Base-by-base conservation (phyloP, 2,329 filamentous ascomycete genomes). In the Chrysosporium keratinophilum region DNA sequence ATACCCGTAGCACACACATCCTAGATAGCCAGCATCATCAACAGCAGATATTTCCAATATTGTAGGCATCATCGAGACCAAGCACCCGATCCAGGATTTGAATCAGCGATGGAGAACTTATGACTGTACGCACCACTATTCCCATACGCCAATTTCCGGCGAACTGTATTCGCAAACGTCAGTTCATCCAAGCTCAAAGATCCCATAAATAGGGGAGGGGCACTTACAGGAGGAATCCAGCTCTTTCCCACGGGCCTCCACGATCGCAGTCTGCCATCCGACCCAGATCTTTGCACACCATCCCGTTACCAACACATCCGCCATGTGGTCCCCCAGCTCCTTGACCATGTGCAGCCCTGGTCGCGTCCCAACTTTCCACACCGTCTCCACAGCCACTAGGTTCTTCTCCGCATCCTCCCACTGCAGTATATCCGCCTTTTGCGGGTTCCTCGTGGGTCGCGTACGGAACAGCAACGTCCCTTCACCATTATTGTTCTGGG, bases 211-310 rank as follows among this genome's bases (percentile, higher is more conserved):
- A 23, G 15, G 37, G n/a, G n/a, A n/a, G n/a, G 1, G 20, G 12
- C 44, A 53, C 50, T 35, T 47, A 54, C 57, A 34, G 31, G 47
- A 43, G 19, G 47, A 43, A 33, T 45, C 37, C 23, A 55, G 17
- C 17, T 51, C 52, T 17, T 37, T 51, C 23, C 45, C 44, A 10
- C 46, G 48, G 35, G 34, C 50, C 5, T 52, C 52, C 5, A 50
- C 58, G 33, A 47, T 42, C n/a, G 14, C 28, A 23, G 50, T 23
- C 35, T 60, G 57, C 5, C 43, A 41, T 15, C 37, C 42, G 34
- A 52, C 43, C 58, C 58, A 60, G 28, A 59, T 55, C 46, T 52
- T 54, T 31, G 58, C 57, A 51, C 58, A 60, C 57, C 57, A 59
- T 19, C 55, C 57, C 33, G 56, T 56, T 6, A 60, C 54, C 31